Evolutionary conservation across 495 filamentous ascomycete species (phyloP).

Genomic region (Astrocystis sublimbata): DNA sequence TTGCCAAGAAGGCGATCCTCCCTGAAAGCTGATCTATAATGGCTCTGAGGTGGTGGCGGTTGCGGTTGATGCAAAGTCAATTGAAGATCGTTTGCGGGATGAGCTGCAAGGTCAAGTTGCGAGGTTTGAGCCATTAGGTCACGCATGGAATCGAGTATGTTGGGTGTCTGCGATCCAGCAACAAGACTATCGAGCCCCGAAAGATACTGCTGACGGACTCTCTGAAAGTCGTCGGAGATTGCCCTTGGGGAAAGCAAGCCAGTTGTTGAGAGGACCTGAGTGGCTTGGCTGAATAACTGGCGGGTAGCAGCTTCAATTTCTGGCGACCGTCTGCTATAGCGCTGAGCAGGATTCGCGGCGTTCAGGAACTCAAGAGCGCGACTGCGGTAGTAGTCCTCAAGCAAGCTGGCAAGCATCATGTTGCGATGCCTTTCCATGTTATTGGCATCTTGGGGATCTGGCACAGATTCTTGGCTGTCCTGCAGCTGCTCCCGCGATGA

Average conservation of each 20-base stretch:
- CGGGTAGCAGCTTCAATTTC: conserved; percentile 27
- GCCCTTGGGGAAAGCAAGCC: conserved; percentile 25
- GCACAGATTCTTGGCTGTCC: not conserved
- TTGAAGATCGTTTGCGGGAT: conserved; percentile 24
- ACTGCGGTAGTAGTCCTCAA: conserved; percentile 32
- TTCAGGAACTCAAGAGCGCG: conserved; percentile 33
- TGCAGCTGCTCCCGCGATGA: not conserved
- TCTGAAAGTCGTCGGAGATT: conserved; percentile 19
- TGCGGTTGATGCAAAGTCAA: conserved; percentile 17
- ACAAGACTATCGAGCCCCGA: conserved; percentile 29
- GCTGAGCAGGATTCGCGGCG: conserved; percentile 24
- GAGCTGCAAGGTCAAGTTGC: conserved; percentile 23
- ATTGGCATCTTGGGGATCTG: conserved; percentile 9
- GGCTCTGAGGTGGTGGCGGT: conserved; percentile 15
- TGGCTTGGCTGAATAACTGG: conserved; percentile 26
- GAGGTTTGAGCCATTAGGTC: conserved; percentile 26
- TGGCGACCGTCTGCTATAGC: conserved; percentile 29
- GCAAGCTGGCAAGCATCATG: conserved; percentile 36
- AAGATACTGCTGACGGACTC: conserved; percentile 25
- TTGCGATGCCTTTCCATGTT: conserved; percentile 32
- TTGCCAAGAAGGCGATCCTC: conserved; percentile 46
- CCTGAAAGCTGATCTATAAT: conserved; percentile 31
- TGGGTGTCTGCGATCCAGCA: conserved; percentile 18
- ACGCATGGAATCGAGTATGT: conserved; percentile 22
- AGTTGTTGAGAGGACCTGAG: conserved; percentile 23